Conservation (phyloP, 2,329 filamentous ascomycete genomes). For the Cercospora canescens region DNA sequence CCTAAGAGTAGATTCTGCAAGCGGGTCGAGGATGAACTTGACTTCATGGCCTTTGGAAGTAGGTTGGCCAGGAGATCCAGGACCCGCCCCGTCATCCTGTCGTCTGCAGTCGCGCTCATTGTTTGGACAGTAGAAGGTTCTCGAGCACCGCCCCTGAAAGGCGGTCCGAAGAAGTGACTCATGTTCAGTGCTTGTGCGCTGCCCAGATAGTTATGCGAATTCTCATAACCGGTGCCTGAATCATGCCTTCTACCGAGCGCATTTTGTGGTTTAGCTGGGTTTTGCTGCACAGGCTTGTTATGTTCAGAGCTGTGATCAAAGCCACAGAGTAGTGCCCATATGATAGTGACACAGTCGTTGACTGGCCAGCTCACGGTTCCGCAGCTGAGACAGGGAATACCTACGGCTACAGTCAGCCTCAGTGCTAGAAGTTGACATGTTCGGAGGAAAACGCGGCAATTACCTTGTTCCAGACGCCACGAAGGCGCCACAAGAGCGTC, state of each 20-base stretch:
- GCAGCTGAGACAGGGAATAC: neutral
- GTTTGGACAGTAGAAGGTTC: neutral
- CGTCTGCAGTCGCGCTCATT: constrained; percentile 13
- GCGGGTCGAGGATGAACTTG: constrained; percentile 29
- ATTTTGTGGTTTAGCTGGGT: neutral
- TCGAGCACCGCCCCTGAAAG: neutral
- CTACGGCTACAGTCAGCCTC: neutral
- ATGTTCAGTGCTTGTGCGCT: neutral
- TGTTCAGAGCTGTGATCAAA: constrained; percentile 33
- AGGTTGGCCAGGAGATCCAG: constrained; percentile 23
- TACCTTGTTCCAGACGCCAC: neutral
- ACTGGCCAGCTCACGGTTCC: neutral
- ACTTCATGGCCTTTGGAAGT: constrained; percentile 27
- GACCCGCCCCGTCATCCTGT: constrained; percentile 19
- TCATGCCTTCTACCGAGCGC: neutral
- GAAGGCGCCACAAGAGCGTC: neutral
- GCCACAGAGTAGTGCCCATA: constrained; percentile 41
- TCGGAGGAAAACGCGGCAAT: neutral
- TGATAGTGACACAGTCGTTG: constrained; percentile 31
- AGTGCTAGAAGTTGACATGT: neutral
- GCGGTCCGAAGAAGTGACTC: neutral
- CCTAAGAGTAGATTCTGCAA: constrained; percentile 38
- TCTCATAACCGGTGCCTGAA: constrained; percentile 6
- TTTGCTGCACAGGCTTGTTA: constrained; percentile 19
- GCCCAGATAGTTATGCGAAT: neutral